phyloP scores from a whole-genome alignment of 225 moss, liverwort and hornwort genomes.

The Anthoceros angustus region DNA sequence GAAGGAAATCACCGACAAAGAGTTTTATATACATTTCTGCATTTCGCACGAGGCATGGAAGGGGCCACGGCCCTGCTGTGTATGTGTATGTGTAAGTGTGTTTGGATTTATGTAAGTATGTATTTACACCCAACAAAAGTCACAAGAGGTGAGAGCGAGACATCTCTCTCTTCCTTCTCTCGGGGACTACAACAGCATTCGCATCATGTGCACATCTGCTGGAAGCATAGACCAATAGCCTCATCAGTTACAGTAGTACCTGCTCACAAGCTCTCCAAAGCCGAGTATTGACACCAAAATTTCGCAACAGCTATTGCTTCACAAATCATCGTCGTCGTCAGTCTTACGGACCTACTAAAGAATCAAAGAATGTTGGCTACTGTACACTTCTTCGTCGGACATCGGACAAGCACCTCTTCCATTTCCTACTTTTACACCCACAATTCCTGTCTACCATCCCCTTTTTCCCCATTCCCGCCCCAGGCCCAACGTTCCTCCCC shows the following conservation, averaged over 20 bases:
- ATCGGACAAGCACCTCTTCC: not conserved
- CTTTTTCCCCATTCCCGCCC: not conserved
- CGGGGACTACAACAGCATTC: not conserved
- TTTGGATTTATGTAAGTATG: not conserved
- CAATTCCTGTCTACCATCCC: not conserved
- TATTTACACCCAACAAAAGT: not conserved
- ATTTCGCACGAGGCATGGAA: too few relatives aligned
- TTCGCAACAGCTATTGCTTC: not conserved
- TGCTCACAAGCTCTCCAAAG: not conserved
- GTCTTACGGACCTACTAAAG: not conserved
- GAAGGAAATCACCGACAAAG: too few relatives aligned
- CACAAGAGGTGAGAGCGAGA: not conserved
- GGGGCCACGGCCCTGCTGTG: too few relatives aligned
- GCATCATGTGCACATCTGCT: not conserved
- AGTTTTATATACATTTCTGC: too few relatives aligned
- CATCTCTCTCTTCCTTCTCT: not conserved
- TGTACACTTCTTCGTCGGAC: not conserved
- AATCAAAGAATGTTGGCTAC: constrained; percentile 5
- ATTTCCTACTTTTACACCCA: not conserved
- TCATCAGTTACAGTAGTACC: not conserved
- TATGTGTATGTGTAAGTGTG: too few relatives aligned
- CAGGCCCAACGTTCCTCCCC: not conserved
- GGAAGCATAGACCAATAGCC: not conserved
- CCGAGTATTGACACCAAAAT: not conserved
- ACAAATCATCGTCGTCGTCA: not conserved